Conservation (phyloP, 2,329 filamentous ascomycete species). For the Pseudogymnoascus sp. region DNA sequence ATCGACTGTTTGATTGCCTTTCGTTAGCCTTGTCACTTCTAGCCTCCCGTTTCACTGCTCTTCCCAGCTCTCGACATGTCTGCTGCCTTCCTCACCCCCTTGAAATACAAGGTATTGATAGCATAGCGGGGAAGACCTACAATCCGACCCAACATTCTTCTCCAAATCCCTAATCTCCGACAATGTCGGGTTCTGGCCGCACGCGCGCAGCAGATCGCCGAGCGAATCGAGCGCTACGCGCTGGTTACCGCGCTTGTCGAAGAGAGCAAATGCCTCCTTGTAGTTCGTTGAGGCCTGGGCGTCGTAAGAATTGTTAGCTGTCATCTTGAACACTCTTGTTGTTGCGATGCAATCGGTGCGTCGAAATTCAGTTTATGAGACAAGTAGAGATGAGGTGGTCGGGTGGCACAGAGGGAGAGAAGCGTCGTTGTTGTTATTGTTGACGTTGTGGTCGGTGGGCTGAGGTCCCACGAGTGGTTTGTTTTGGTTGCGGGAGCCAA, state of each 20-base stretch:
- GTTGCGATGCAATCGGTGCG: background rate
- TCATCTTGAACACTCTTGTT: constrained; percentile 15
- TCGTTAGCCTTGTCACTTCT: background rate
- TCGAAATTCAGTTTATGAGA: background rate
- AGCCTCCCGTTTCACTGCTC: background rate
- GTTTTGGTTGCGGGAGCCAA: constrained; percentile 3
- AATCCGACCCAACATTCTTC: constrained; percentile 80
- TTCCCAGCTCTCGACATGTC: background rate
- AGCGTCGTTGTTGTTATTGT: constrained; percentile 1
- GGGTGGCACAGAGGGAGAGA: background rate
- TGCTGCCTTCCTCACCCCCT: background rate
- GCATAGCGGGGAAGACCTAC: constrained; percentile 48
- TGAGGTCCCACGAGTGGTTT: background rate
- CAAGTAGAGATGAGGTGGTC: background rate
- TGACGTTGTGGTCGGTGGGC: background rate
- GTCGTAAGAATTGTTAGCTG: constrained; percentile 24
- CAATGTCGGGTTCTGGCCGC: constrained; percentile 94
- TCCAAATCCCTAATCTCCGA: constrained; percentile 88
- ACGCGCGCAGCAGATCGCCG: constrained; percentile 89
- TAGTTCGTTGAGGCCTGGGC: constrained; percentile 83
- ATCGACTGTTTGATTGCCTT: constrained; percentile 57
- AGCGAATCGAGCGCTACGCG: constrained; percentile 79
- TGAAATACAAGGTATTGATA: background rate
- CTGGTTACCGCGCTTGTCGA: constrained; percentile 97
- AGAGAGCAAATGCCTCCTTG: constrained; percentile 99